Percentiles rank a stretch among this genome's conserved stretches.
These are phyloP conservation scores for Lipomyces spencermartinsiae DNA, from an alignment of 805 yeast species.

Conservation along the genomic window DNA sequence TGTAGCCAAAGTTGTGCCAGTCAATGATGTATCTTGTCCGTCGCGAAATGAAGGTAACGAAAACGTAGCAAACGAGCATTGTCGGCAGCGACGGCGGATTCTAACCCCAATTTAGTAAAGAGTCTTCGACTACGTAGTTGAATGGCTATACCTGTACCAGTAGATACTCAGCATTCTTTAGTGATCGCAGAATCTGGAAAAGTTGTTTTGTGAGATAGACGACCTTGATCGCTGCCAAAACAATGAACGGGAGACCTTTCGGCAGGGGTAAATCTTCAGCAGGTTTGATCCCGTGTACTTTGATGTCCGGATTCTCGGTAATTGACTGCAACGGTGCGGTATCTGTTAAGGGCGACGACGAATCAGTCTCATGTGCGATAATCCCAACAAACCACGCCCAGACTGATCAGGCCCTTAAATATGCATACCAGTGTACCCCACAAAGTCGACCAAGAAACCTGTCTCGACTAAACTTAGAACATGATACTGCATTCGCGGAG, in stretches of 20 bases:
- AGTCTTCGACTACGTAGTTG: conserved; percentile 48
- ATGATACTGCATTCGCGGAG: conserved; percentile 94
- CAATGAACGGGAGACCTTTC: conserved; percentile 55
- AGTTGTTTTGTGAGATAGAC: conserved; percentile 48
- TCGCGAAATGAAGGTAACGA: conserved; percentile 56
- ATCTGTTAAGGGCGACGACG: conserved; percentile 15
- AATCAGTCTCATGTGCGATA: neutral
- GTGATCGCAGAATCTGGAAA: conserved; percentile 54
- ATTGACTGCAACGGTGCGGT: conserved; percentile 41
- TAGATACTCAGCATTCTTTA: conserved; percentile 69
- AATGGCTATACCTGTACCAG: conserved; percentile 54
- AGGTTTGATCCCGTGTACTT: conserved; percentile 44
- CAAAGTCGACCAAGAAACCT: conserved; percentile 78
- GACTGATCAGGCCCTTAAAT: neutral
- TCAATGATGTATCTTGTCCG: conserved; percentile 76
- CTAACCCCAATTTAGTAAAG: conserved; percentile 39
- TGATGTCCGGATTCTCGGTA: conserved; percentile 40
- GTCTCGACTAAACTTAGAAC: conserved; percentile 72
- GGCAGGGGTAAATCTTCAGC: conserved; percentile 36
- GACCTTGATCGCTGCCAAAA: conserved; percentile 67
- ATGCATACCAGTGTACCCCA: conserved; percentile 65
- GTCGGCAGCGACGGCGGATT: conserved; percentile 95
- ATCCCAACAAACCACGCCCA: conserved; percentile 8
- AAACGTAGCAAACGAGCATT: conserved; percentile 64
- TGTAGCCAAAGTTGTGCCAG: conserved; percentile 95